Conservation (phyloP, 2,329 filamentous ascomycete species). For the Torrubiellomyces zombiae region DNA sequence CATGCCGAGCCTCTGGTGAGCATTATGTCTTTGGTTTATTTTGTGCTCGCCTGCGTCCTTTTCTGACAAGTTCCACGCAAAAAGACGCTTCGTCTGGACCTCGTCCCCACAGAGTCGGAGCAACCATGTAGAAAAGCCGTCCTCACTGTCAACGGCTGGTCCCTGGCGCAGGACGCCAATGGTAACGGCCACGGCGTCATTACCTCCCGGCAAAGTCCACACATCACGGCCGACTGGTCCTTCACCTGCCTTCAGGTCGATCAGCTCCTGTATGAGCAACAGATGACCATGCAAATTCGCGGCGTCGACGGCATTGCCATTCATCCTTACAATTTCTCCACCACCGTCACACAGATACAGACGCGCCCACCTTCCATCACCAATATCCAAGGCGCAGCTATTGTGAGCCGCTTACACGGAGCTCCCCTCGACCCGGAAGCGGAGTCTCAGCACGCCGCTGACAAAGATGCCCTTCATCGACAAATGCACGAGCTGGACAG, state of each 20-base stretch:
- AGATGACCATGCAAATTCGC: constrained; percentile 25
- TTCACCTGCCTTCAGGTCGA: constrained; percentile 26
- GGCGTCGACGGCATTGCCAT: constrained; percentile 23
- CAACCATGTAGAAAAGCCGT: constrained; percentile 28
- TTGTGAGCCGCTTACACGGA: constrained; percentile 10
- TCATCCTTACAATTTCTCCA: constrained; percentile 21
- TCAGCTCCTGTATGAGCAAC: constrained; percentile 22
- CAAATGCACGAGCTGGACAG: constrained; percentile 27
- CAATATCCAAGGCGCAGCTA: constrained; percentile 22
- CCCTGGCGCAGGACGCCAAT: constrained; percentile 20
- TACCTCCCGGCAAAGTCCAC: constrained; percentile 18
- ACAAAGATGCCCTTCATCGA: constrained; percentile 16
- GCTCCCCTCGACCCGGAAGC: constrained; percentile 1
- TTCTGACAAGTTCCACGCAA: background rate
- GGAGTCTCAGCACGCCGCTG: too few relatives aligned
- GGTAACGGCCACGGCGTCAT: constrained; percentile 26
- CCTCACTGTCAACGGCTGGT: constrained; percentile 28
- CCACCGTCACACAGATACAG: constrained; percentile 32
- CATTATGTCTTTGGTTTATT: background rate
- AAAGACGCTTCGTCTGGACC: constrained; percentile 24
- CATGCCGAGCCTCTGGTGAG: constrained; percentile 9
- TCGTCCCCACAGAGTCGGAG: constrained; percentile 26
- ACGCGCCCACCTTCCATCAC: constrained; percentile 23
- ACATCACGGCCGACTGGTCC: constrained; percentile 27
- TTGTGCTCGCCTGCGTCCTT: constrained; percentile 4